Evolutionary conservation across 2,329 filamentous ascomycete species (phyloP), one percentile per base, ranked within the genome.

Genomic region (Aphanoascus verrucosus): DNA sequence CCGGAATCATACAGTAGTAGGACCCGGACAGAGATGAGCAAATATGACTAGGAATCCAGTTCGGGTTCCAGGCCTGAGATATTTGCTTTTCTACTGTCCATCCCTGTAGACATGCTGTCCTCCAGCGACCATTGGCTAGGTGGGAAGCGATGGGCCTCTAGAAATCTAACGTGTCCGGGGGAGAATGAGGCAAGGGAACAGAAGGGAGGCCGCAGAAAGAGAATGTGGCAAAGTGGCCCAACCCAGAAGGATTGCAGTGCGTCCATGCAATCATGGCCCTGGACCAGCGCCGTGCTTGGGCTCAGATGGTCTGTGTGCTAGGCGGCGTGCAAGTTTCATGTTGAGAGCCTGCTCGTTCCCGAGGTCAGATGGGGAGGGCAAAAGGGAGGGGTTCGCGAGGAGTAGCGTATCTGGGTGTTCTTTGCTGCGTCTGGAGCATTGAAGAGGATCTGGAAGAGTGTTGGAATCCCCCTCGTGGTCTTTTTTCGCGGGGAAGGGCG

Each of bases 1-100:
- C 15, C 20, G 31, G 41, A 51, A 51, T 35, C 40, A 51, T 44
- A 51, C 49, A 23, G 49, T 14, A 17, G 19, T 28, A 37, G 49
- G 19, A 31, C 41, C 41, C 11, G 15, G 31, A 44, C n/a, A 43
- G 3, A 5, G 49, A 37, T 31, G 19, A 20, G 28, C 7, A 50
- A n/a, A 1, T 32, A 43, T 17, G 23, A 51, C 20, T 31, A 41
- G 47, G 7, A 49, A 42, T 28, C 44, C 34, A 20, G 28, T 35
- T 20, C 17, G 28, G n/a, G 23, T 35, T 44, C 40, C 49, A 51
- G 31, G 49, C 49, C 49, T 31, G 17, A 41, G 44, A 51, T 44
- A 44, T 44, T 51, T 51, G 49, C 49, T 44, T 51, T 51, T 51
- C 49, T 44, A 28, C 40, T 51, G 49, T 51, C 49, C 40, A 51